phyloP scores from a whole-genome alignment of 345 rosid genomes.

The Bruguiera gymnorhiza region DNA sequence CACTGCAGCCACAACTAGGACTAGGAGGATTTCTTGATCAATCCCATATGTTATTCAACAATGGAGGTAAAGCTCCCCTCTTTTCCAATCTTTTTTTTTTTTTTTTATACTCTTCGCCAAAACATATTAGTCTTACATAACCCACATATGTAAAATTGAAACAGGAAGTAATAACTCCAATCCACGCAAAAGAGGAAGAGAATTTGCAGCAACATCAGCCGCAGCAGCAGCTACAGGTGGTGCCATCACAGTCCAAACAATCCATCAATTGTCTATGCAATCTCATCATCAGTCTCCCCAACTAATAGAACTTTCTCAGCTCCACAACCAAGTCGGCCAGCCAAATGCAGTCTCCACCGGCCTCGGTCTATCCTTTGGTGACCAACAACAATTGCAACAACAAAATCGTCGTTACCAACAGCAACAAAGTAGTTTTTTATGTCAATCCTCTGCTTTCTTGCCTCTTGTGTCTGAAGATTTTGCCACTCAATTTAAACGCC shows the following conservation, averaged over 20 bases:
- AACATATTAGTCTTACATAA: too few species aligned
- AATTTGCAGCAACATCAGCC: slow-evolving; percentile 8
- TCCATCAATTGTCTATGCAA: slow-evolving; percentile 40
- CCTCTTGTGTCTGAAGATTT: slow-evolving; percentile 50
- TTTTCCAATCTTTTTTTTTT: too few species aligned
- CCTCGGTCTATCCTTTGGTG: slow-evolving; percentile 62
- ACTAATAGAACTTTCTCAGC: slow-evolving; percentile 51
- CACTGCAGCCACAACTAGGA: slow-evolving; percentile 49
- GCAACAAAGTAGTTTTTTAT: slow-evolving; percentile 27
- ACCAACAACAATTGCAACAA: slow-evolving; percentile 21
- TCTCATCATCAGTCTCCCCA: slow-evolving; percentile 38
- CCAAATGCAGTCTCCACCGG: slow-evolving; percentile 79
- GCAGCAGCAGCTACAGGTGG: too few species aligned
- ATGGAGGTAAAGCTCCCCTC: slow-evolving; percentile 21
- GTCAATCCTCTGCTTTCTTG: slow-evolving; percentile 30
- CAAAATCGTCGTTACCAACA: slow-evolving; percentile 4
- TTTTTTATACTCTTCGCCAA: too few species aligned
- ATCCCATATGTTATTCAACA: slow-evolving; percentile 46
- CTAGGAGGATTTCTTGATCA: slow-evolving; percentile 48
- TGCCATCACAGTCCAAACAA: slow-evolving; percentile 4
- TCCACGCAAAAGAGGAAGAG: slow-evolving; percentile 67
- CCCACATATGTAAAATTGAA: too few species aligned
- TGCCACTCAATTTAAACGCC: slow-evolving; percentile 57
- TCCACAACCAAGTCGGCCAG: slow-evolving; percentile 35
- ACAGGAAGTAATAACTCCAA: slow-evolving; percentile 17